Percentiles rank a stretch among this genome's conserved stretches.
Evolutionary conservation across 2,329 filamentous ascomycete species (phyloP).

Genomic region (Bretziella fagacearum): DNA sequence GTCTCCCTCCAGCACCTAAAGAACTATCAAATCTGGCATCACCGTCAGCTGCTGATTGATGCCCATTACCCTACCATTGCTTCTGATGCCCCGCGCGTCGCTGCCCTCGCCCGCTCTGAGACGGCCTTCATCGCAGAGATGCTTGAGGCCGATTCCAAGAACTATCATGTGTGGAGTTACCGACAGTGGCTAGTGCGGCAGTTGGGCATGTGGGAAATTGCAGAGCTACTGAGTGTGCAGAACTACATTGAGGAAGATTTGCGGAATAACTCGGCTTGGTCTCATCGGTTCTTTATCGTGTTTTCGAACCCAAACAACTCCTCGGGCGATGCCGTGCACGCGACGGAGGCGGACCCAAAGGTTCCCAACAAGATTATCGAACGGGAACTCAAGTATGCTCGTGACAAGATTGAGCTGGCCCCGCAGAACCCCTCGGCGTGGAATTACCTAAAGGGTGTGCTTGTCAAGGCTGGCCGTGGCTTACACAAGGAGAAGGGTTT

Average conservation of each 20-base stretch:
- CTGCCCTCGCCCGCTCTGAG: slow-evolving; percentile 47
- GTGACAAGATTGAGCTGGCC: slow-evolving; percentile 56
- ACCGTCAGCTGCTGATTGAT: slow-evolving; percentile 49
- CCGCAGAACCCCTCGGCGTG: slow-evolving; percentile 91
- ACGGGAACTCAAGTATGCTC: slow-evolving; percentile 57
- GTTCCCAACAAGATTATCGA: slow-evolving; percentile 49
- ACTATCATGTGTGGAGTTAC: slow-evolving; percentile 98
- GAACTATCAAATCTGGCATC: slow-evolving; percentile 97
- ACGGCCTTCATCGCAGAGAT: slow-evolving; percentile 61
- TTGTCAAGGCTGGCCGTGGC: slow-evolving; percentile 45
- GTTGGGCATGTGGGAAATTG: slow-evolving; percentile 52
- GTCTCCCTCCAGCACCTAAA: slow-evolving; percentile 75
- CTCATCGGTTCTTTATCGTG: slow-evolving; percentile 86
- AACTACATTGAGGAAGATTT: slow-evolving; percentile 61
- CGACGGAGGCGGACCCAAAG: slow-evolving; percentile 35
- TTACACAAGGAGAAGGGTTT: slow-evolving; percentile 32
- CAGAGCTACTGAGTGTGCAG: slow-evolving; percentile 56
- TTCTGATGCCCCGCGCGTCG: slow-evolving; percentile 37
- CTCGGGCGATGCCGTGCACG: slow-evolving; percentile 28
- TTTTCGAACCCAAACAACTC: slow-evolving; percentile 45
- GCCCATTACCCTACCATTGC: slow-evolving; percentile 42
- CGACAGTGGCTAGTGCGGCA: slow-evolving; percentile 53
- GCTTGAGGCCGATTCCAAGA: slow-evolving; percentile 77
- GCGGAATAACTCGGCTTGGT: slow-evolving; percentile 95
- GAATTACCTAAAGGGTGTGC: slow-evolving; percentile 72